Conservation (phyloP, 805 yeast species). For the Lipomyces japonicus region DNA sequence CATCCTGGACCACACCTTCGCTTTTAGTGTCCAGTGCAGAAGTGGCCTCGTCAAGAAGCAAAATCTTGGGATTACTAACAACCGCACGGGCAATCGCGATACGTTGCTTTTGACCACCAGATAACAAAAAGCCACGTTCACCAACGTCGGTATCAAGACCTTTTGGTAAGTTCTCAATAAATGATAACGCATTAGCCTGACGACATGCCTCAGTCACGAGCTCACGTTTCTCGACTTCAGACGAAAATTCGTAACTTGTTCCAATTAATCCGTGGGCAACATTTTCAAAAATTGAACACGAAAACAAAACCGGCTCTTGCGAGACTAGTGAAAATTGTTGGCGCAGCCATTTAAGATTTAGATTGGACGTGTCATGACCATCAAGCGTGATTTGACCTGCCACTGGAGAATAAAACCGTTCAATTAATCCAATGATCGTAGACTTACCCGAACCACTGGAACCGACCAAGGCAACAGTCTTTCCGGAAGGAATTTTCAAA, state of each 20-base stretch:
- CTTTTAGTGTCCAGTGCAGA: conserved; percentile 61
- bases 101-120: conserved; percentile 67
- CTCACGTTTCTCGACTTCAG: conserved; percentile 40
- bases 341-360: conserved; percentile 72
- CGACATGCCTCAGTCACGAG: conserved; percentile 44
- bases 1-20: conserved; percentile 57
- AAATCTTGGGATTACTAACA: conserved; percentile 50
- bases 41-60: conserved; percentile 63
- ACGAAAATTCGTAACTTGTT: conserved; percentile 32
- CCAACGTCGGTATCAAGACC: conserved; percentile 51
- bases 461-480: conserved; percentile 91
- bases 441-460: conserved; percentile 96
- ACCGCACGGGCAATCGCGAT: conserved; percentile 61
- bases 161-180: conserved; percentile 50
- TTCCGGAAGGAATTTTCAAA: conserved; percentile 79
- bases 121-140: conserved; percentile 53
- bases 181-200: conserved; percentile 51
- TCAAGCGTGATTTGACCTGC: conserved; percentile 75
- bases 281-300: conserved; percentile 78
- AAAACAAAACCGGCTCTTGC: conserved; percentile 91
- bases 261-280: conserved; percentile 65
- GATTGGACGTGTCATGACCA: conserved; percentile 72
- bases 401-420: conserved; percentile 79
- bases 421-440: conserved; percentile 76
- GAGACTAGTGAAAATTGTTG: conserved; percentile 83